phyloP scores from a whole-genome alignment of 73 alveolate species.

The Paramecium biaurelia region DNA sequence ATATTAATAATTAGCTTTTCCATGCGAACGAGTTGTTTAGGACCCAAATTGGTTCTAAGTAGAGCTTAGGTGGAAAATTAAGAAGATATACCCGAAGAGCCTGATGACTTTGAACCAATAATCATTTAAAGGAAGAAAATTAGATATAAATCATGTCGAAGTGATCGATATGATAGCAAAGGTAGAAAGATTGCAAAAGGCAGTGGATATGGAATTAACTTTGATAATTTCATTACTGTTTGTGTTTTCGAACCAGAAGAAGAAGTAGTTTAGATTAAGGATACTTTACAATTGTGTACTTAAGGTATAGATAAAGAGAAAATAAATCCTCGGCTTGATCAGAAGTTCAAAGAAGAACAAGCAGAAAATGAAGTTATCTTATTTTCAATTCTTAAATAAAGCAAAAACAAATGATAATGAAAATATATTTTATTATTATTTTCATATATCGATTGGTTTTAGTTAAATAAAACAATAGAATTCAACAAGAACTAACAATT shows the following conservation, averaged over 20 bases:
- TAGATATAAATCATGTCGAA: background rate
- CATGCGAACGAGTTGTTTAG: background rate
- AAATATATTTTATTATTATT: background rate
- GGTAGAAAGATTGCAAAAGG: slow-evolving; percentile 23
- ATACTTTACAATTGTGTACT: background rate
- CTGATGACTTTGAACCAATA: slow-evolving; percentile 9
- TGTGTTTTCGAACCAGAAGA: slow-evolving; percentile 30
- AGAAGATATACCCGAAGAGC: slow-evolving; percentile 45
- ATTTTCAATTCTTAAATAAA: background rate
- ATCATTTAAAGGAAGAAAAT: background rate
- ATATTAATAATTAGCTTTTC: background rate
- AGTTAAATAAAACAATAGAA: background rate
- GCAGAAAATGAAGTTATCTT: slow-evolving; percentile 26
- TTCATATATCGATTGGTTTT: background rate
- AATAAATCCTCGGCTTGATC: background rate
- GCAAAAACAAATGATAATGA: slow-evolving; percentile 19
- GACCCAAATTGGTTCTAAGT: background rate
- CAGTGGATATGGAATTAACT: slow-evolving; percentile 13
- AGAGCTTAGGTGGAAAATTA: background rate
- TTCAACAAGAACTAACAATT: background rate
- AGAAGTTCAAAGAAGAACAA: background rate
- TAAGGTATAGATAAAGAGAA: background rate
- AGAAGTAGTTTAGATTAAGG: slow-evolving; percentile 31
- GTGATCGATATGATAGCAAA: background rate
- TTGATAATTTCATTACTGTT: slow-evolving; percentile 39